Base-by-base conservation (phyloP, 179 eudicot genomes). In the Beta macrorhiza region DNA sequence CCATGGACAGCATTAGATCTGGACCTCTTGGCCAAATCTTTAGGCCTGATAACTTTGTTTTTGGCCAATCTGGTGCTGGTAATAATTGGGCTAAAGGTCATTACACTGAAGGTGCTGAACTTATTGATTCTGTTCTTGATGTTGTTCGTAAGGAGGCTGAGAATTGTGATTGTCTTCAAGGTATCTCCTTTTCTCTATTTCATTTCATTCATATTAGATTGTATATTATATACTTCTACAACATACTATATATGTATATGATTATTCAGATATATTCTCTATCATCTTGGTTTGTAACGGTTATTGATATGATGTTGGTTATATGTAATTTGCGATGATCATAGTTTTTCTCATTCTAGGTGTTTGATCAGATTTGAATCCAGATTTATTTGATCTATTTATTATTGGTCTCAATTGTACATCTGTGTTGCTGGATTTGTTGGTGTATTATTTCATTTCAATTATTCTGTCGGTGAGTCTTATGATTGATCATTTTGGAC, bases 101-200 rank as follows among this genome's bases (percentile, higher is more conserved):
- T 82, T 92, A 92, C 45, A 92, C 96, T 12, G 96, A 92, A 53
- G 96, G 96, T 0, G 96, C 96, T 44, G 96, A 92, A 85, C 72
- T 92, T 56, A 91, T 92, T 25, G 96, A 92, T 68, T 76, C 93
- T 25, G 93, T 92, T 80, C 93, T 92, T 61, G 96, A 92, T 85
- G 96, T 92, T 75, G 78, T 75, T 75, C 65, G 78, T 57, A 75
- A 75, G 16, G 78, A 75, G 10, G 78, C 78, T 37, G 96, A 92
- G 89, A 90, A 88, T 81, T 90, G 92, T 81, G 93, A 91, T 82
- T 87, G 90, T 16, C 82, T 92, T 74, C 96, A 91, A 91, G 93
- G 96, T 90, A 13, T 32, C 0, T 17, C 0, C 32, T 2, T 53
- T 10, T 5, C 11, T 74, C 17, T 25, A 10, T 67, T 19, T 29